phyloP scores from a whole-genome alignment of 495 filamentous ascomycete species.

The Diplogelasinospora grovesii region DNA sequence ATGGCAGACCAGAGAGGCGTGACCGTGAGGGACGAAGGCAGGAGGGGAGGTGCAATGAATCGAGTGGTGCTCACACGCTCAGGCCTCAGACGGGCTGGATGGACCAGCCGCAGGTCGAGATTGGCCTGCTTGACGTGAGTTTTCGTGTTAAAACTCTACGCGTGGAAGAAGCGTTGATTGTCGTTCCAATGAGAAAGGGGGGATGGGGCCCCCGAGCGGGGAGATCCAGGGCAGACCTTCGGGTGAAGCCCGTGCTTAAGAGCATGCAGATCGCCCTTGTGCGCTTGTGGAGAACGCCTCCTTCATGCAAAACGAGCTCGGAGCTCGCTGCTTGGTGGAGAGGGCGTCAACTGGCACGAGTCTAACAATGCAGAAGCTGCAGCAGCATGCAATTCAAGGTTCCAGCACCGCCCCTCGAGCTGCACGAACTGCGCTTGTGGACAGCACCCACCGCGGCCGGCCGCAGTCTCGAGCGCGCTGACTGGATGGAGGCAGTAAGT shows the following conservation, averaged over 20 bases:
- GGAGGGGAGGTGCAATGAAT: constrained; percentile 2
- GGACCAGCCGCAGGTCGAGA: constrained; percentile 14
- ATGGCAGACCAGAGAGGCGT: constrained; percentile 14
- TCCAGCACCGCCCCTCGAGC: constrained; percentile 4
- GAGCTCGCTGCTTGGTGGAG: constrained; percentile 7
- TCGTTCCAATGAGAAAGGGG: constrained; percentile 15
- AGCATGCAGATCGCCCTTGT: not conserved
- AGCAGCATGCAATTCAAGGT: constrained; percentile 8
- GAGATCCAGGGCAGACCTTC: not conserved
- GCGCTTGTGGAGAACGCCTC: not conserved
- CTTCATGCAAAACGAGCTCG: constrained; percentile 12
- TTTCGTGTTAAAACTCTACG: constrained; percentile 31
- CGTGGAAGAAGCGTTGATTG: constrained; percentile 12
- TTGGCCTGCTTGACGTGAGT: constrained; percentile 24
- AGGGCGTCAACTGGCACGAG: constrained; percentile 3
- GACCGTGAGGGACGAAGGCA: constrained; percentile 2
- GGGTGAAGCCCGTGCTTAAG: not conserved
- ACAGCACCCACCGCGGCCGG: constrained; percentile 8
- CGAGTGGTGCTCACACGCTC: constrained; percentile 26
- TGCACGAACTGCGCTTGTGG: not conserved
- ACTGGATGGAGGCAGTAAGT: constrained; percentile 2
- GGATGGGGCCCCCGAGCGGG: constrained; percentile 8
- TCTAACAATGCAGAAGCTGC: constrained; percentile 2
- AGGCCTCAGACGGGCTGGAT: constrained; percentile 25
- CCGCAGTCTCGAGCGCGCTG: not conserved